Conservation (phyloP, 2,329 filamentous ascomycete genomes). For the Colletotrichum siamense region DNA sequence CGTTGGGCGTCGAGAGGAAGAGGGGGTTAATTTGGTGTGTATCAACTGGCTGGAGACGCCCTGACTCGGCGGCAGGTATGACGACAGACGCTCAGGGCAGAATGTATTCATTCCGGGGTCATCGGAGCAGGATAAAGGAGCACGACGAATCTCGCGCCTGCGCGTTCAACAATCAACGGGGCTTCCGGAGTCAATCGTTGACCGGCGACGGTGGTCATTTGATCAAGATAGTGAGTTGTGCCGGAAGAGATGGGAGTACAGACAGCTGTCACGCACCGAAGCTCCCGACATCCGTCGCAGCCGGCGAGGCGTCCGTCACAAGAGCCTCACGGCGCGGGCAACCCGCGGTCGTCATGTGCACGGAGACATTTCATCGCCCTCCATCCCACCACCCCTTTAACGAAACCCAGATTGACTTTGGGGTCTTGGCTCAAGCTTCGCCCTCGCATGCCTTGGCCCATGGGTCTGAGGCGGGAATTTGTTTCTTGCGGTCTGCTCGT, state of each 20-base stretch:
- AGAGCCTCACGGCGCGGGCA: background rate
- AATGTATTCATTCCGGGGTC: background rate
- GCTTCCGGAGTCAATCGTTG: background rate
- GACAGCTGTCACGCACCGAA: background rate
- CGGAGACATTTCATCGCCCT: background rate
- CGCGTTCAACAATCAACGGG: background rate
- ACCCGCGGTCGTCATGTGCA: background rate
- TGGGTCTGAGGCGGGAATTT: background rate
- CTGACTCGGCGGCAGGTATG: constrained; percentile 1
- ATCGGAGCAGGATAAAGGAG: background rate
- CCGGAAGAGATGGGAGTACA: background rate
- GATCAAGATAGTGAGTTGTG: background rate
- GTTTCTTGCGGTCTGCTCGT: background rate
- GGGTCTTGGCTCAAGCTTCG: constrained; percentile 12
- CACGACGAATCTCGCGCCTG: background rate
- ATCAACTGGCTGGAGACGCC: constrained; percentile 6
- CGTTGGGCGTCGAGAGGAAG: background rate
- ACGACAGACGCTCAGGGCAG: constrained; percentile 13
- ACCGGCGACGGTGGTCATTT: background rate
- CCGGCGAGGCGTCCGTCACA: background rate
- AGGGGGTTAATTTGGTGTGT: background rate
- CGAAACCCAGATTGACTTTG: constrained; percentile 14
- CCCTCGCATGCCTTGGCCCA: constrained; percentile 3
- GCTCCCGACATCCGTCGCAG: background rate
- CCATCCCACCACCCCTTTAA: background rate